Base-by-base conservation (phyloP, 176 grass and related monocot genomes). In the Canna indica region DNA sequence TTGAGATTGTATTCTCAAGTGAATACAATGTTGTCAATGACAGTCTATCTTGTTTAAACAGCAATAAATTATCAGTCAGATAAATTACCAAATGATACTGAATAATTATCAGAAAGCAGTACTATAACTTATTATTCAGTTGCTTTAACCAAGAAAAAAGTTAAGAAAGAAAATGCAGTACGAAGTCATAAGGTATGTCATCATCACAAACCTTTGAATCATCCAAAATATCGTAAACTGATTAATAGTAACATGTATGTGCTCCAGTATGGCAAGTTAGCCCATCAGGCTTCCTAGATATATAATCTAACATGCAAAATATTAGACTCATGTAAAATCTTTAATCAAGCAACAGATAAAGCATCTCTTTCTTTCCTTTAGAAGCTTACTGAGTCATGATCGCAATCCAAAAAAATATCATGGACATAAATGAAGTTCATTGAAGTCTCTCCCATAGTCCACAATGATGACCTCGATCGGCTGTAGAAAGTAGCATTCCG, bases 391-490 rank as follows among this genome's bases (percentile, higher is more conserved):
- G 92, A 96, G 82, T 96, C 92, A 75, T 56, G 83, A 61, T 96
- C 88, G 59, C 91, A 96, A 63, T 91, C 88, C 16, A 96, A 56
- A 67, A 96, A 96, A 71, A 91, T 79, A 64, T 87, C 92, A 71
- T 85, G 85, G 41, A 96, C 92, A 68, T 96, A 91, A 64, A 96
- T 91, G 72, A 88, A 91, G 64, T 96, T 96, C 81, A 76, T 88
- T 11, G 92, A 96, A 11, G 92, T 96, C 85, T 96, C 92, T 76
- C 92, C 88, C 80, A 91, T 96, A 0, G 76, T 96, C 92, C 92
- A 96, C 79, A 96, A 80, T 7, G 85, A 81, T 46, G 83, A 96
- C 28, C 85, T 76, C 0, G 91, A 96, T 0, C 91, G 88, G 54
- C 91, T 96, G 69, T 75, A 96, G 80, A 96, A 96, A 75, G 91